Base-by-base conservation (phyloP, 495 filamentous ascomycete species). In the Chaetomium tenue region DNA sequence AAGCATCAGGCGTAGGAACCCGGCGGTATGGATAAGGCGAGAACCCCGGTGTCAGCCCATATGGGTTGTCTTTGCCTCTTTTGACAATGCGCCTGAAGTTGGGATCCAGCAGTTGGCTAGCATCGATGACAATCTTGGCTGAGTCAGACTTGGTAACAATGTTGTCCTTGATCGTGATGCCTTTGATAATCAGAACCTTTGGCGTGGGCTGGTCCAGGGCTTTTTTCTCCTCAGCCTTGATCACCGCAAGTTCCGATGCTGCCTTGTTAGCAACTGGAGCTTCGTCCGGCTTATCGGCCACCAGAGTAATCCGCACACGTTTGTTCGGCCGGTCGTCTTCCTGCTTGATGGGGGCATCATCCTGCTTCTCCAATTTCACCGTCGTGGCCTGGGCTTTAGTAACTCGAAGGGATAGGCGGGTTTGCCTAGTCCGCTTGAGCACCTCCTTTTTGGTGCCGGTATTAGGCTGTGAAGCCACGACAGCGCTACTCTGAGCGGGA, bases 1-100 rank as follows among this genome's bases (percentile, higher is more conserved):
- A 95, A 66, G 90, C 87, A 13, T 87, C 83, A 1, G 82, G 67
- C 0, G 88, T 94, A 0, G 94, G 94, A 48, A 80, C 84, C 4
- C 70, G 58, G 72, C 84, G 88, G 26, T 88, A 79, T 0, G 90
- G 89, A 68, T 89, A 98, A 0, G 93, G 94, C 0, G 80, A 75
- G 52, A 63, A 68, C 12, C 81, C 78, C 16, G 80, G 80, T 9
- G 76, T 81, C 25, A 84, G 63, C 3, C 80, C 78, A 53, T 82
- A 83, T 2, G 71, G 74, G 48, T 82, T 79, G 8, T 75, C 72
- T 50, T 75, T 75, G 15, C 72, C 76, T 47, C 74, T 75, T 64
- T 66, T 75, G 13, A 72, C 58, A 18, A 55, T 64, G n/a, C 61
- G 70, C 55, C 63, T 72, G 30, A 64, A 71, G 51, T 71, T 57